Evolutionary conservation across 345 rosid genomes (phyloP).

Genomic region (Acer campestre): DNA sequence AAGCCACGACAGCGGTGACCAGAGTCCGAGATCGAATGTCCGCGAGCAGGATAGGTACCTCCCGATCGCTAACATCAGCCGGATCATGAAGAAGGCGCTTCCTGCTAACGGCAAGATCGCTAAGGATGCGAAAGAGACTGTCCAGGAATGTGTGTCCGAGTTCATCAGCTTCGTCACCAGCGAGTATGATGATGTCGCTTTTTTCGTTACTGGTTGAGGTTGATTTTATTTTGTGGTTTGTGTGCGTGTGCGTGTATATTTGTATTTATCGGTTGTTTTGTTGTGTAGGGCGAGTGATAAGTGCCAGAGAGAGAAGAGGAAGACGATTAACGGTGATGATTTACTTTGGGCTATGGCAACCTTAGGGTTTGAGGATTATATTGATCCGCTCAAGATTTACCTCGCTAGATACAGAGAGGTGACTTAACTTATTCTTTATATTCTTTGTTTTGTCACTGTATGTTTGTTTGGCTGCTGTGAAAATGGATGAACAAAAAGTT

Average conservation of each 20-base stretch:
- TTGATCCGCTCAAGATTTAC: conserved; percentile 84
- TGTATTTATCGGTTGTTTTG: conserved; percentile 1
- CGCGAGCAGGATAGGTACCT: conserved; percentile 93
- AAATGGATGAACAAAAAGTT: too few species aligned
- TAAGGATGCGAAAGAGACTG: conserved; percentile 95
- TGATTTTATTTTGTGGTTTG: background rate
- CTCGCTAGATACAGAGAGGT: conserved; percentile 87
- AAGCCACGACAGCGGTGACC: conserved; percentile 89
- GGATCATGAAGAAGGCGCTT: conserved; percentile 91
- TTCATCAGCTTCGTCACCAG: conserved; percentile 96
- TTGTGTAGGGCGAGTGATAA: conserved; percentile 87
- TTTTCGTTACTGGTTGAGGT: background rate
- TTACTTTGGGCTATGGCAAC: conserved; percentile 98
- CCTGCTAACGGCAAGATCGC: conserved; percentile 95
- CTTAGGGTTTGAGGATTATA: conserved; percentile 95
- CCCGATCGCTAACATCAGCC: conserved; percentile 92
- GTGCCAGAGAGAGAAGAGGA: conserved; percentile 98
- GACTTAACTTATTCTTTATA: background rate
- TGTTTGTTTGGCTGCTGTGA: background rate
- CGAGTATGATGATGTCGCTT: conserved; percentile 58
- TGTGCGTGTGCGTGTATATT: background rate
- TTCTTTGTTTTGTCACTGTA: background rate
- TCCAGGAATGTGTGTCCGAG: conserved; percentile 96
- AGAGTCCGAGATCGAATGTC: conserved; percentile 74
- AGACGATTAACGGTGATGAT: conserved; percentile 95